phyloP scores from a whole-genome alignment of 2,329 filamentous ascomycete genomes.

The Penicillium sp. region DNA sequence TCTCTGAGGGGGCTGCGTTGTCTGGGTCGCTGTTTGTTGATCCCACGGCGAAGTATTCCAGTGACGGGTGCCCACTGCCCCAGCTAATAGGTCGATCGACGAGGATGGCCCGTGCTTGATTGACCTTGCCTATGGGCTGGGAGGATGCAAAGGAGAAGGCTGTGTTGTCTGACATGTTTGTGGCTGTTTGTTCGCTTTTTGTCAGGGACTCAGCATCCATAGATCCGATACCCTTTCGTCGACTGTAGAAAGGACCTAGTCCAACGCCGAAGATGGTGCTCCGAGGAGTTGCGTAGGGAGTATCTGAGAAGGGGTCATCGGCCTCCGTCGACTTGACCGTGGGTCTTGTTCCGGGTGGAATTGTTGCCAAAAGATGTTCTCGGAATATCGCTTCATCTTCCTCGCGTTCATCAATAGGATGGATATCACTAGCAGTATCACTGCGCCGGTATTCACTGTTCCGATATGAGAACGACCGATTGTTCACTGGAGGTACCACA shows the following conservation, averaged over 20 bases:
- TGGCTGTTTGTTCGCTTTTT: constrained; percentile 55
- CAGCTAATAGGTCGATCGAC: constrained; percentile 24
- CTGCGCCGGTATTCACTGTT: constrained; percentile 52
- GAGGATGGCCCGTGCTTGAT: constrained; percentile 18
- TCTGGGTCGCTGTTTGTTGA: constrained; percentile 27
- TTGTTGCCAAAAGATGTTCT: constrained; percentile 22
- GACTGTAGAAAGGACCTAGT: constrained; percentile 23
- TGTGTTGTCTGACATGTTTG: constrained; percentile 55
- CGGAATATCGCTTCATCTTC: constrained; percentile 51
- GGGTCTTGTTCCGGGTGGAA: constrained; percentile 5
- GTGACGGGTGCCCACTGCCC: constrained; percentile 25
- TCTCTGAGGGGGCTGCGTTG: constrained; percentile 31
- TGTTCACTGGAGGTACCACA: constrained; percentile 30
- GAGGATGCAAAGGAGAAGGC: constrained; percentile 43
- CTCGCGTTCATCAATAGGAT: constrained; percentile 62
- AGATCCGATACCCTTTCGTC: constrained; percentile 17
- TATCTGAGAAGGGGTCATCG: constrained; percentile 29
- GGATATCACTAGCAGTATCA: constrained; percentile 55
- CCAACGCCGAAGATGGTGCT: constrained; percentile 27
- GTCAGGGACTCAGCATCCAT: constrained; percentile 43
- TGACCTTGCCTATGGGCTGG: constrained; percentile 18
- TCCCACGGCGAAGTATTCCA: constrained; percentile 22
- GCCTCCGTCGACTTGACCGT: constrained; percentile 11
- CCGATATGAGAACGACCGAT: constrained; percentile 33
- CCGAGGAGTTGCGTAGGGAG: constrained; percentile 26